These are phyloP conservation scores for Fusarium miscanthi DNA, from an alignment of 2,329 filamentous ascomycete genomes.

Conservation along the genomic window DNA sequence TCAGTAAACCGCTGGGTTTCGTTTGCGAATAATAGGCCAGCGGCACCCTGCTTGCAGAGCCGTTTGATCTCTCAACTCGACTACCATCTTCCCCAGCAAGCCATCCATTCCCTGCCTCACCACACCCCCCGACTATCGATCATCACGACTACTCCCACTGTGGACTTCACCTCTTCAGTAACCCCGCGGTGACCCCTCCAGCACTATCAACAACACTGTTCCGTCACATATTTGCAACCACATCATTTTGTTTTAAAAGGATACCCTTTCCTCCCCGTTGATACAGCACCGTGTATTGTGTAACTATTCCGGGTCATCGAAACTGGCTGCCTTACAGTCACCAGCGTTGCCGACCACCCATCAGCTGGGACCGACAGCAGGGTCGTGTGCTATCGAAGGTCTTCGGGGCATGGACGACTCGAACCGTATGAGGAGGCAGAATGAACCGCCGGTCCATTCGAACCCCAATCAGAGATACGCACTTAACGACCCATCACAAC, in stretches of 20 bases:
- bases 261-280: neutral
- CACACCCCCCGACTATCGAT: slow-evolving; percentile 41
- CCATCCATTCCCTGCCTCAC: slow-evolving; percentile 43
- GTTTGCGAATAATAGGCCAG: slow-evolving; percentile 45
- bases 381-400: slow-evolving; percentile 63
- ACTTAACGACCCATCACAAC: slow-evolving; percentile 61
- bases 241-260: neutral
- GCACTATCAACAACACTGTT: slow-evolving; percentile 23
- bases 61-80: slow-evolving; percentile 40
- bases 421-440: slow-evolving; percentile 77
- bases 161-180: slow-evolving; percentile 35
- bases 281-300: slow-evolving; percentile 20
- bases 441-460: slow-evolving; percentile 75
- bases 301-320: slow-evolving; percentile 24
- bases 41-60: slow-evolving; percentile 44
- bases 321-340: slow-evolving; percentile 43
- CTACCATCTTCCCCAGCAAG: slow-evolving; percentile 42
- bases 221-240: slow-evolving; percentile 10
- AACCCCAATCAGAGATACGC: slow-evolving; percentile 65
- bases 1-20: slow-evolving; percentile 43
- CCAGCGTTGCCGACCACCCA: slow-evolving; percentile 65
- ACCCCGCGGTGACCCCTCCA: slow-evolving; percentile 46
- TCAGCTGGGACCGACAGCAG: slow-evolving; percentile 70
- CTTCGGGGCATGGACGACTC: slow-evolving; percentile 81
- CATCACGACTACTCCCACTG: slow-evolving; percentile 42